A percentile compares a stretch with the other conserved stretches of the same genome.
These are phyloP conservation scores for Senna siamea DNA, from an alignment of 306 rosid species.

Conservation along the genomic window DNA sequence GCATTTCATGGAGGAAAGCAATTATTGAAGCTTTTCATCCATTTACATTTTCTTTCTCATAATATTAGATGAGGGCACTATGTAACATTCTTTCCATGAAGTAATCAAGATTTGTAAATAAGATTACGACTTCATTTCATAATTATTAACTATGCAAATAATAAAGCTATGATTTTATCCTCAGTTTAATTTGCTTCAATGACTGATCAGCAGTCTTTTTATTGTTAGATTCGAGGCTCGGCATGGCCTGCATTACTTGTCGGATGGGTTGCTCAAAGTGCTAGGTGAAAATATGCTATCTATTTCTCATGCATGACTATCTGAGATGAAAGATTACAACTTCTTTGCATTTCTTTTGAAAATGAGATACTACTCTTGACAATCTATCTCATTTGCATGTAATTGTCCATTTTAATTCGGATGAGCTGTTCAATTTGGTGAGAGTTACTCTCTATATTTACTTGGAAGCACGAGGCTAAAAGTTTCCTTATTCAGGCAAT, in stretches of 20 bases:
- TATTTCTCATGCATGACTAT: conserved; percentile 29
- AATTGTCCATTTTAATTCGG: neutral
- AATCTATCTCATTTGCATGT: conserved; percentile 24
- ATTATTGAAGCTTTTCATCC: conserved; percentile 26
- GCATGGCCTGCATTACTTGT: conserved; percentile 79
- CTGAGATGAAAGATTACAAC: conserved; percentile 27
- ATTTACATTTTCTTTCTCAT: conserved; percentile 15
- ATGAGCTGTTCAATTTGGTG: conserved; percentile 22
- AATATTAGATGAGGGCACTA: conserved; percentile 18
- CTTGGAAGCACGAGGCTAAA: conserved; percentile 17
- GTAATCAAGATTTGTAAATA: conserved; percentile 26
- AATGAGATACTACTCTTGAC: conserved; percentile 10
- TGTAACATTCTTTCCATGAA: neutral
- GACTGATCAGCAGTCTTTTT: conserved; percentile 6
- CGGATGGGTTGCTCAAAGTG: conserved; percentile 77
- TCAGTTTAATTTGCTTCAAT: conserved; percentile 29
- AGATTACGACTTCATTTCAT: conserved; percentile 13
- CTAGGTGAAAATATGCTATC: conserved; percentile 53
- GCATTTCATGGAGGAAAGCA: conserved; percentile 2
- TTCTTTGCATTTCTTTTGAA: neutral
- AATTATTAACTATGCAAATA: conserved; percentile 22
- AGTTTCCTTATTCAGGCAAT: conserved; percentile 1
- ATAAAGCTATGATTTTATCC: conserved; percentile 32
- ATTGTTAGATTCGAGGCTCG: conserved; percentile 64
- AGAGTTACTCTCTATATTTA: conserved; percentile 15